Base-by-base conservation (phyloP, 805 yeast species). In the Myxozyma vanderwaltii region DNA sequence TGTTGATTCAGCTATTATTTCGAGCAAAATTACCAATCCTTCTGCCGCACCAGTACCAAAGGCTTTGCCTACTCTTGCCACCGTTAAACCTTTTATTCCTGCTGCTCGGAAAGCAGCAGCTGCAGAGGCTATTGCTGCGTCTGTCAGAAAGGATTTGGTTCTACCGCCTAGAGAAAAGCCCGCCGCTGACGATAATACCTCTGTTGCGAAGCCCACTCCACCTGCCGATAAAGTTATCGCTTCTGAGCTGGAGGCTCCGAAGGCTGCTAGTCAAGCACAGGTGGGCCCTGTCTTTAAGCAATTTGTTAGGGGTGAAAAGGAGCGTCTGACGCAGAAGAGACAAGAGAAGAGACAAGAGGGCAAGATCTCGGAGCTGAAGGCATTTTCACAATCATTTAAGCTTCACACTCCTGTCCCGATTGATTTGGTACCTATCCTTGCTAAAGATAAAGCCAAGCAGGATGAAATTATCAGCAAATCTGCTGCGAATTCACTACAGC, bases 351-450 rank as follows among this genome's bases (percentile, higher is more conserved):
- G 60, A 54, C 66, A 60, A 65, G 68, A 64, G 19, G 77, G 71
- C 27, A 64, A 74, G 17, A 56, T 70, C n/a, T 66, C 69, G 41
- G 78, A 75, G 10, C 77, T 89, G 56, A 84, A 82, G 63, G 89
- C 88, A 69, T 91, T 91, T 70, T 83, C 95, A 40, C 89, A 88
- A 50, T 87, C 82, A 66, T 88, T 89, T 73, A 89, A 89, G 72
- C 82, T 91, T 44, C 58, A 65, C 26, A 69, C 74, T 13, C 76
- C 77, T n/a, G 74, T 74, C 5, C 92, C 95, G 6, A 73, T 78
- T 19, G 91, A 86, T 67, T 76, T 85, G 61, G 74, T 86, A 61
- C 91, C 94, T 6, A 85, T 87, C 19, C 74, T 86, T 33, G 76
- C 91, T 8, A 85, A 88, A 71, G 88, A 85, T 65, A 83, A 82